A percentile compares a stretch with the other conserved stretches of the same genome.
Evolutionary conservation across 2,329 filamentous ascomycete species (phyloP).

Genomic region (Fusarium sp.): DNA sequence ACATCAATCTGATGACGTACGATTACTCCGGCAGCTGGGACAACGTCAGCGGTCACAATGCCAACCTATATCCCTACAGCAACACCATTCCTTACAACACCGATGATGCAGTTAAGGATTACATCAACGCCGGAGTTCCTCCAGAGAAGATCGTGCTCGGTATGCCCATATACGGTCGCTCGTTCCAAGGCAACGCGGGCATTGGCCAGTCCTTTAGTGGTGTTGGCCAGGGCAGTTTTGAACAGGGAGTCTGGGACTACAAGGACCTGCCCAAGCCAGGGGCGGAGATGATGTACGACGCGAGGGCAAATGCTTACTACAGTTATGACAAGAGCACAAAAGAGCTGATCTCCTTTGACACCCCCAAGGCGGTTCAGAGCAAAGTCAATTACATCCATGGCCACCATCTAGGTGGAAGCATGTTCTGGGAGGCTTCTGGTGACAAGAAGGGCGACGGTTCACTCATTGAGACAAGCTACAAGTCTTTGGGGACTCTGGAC

Average conservation of each 20-base stretch:
- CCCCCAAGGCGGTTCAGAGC: constrained; percentile 14
- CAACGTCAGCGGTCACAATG: constrained; percentile 44
- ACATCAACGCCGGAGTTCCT: constrained; percentile 18
- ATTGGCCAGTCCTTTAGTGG: constrained; percentile 22
- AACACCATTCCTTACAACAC: constrained; percentile 17
- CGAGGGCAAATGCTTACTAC: constrained; percentile 26
- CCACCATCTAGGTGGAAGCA: constrained; percentile 26
- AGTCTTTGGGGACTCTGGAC: constrained; percentile 17
- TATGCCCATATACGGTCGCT: constrained; percentile 33
- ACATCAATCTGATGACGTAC: constrained; percentile 33
- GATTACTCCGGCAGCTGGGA: constrained; percentile 26
- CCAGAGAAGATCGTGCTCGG: constrained; percentile 29
- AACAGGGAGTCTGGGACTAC: constrained; percentile 32
- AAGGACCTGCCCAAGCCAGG: constrained; percentile 29
- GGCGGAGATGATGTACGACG: constrained; percentile 19
- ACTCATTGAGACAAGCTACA: constrained; percentile 23
- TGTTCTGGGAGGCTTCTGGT: constrained; percentile 35
- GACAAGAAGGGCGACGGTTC: constrained; percentile 27
- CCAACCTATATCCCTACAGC: constrained; percentile 52
- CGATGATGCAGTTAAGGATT: constrained; percentile 17
- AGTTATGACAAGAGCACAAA: constrained; percentile 26
- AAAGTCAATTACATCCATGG: constrained; percentile 25
- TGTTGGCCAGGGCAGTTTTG: constrained; percentile 30
- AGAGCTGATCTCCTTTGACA: constrained; percentile 32
- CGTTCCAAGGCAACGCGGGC: constrained; percentile 25